Base-by-base conservation (phyloP, 2,329 filamentous ascomycete genomes). In the Aureobasidium sp. region DNA sequence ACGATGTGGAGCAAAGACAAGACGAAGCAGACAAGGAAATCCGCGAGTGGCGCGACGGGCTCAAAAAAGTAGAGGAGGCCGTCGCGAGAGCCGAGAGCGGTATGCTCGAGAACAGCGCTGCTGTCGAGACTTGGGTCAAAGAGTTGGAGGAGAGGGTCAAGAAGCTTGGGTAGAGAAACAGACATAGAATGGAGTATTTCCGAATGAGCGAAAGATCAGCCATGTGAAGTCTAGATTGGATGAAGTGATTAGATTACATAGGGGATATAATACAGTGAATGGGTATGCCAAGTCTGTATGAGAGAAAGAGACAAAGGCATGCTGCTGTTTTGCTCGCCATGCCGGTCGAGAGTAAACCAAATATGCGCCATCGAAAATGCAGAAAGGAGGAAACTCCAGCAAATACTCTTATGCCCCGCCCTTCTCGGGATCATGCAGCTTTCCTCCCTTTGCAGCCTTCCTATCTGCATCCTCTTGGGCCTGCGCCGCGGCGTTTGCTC, bases 101-200 rank as follows among this genome's bases (percentile, higher is more conserved):
- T 4, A 88, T 95, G 78, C 84, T 84, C 66, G 84, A 82, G 56
- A 99, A 99, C 74, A 86, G 92, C 74, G 86, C 88, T 68, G 82
- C 89, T n/a, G 87, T 97, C 65, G 89, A 93, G 67, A 85, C 84
- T 44, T 97, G 92, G 91, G 90, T 97, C 5, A 90, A 89, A 74
- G 90, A 88, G 62, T 76, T 99, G 61, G 93, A 97, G 77, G 83
- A 80, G 69, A 88, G 89, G 74, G 81, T 97, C 73, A 82, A 82
- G 64, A 59, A 47, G 31, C 55, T 63, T 20, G 42, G n/a, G 17
- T 56, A 37, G 34, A 51, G 20, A 44, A 1, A 48, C 31, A 34
- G 12, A 34, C 31, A n/a, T n/a, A 12, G 14, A 27, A 48, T 6
- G 9, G 29, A 17, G n/a, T 25, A 2, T 29, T 9, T 11, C 9